phyloP scores from a whole-genome alignment of 73 alveolate species.

The Paramecium primaurelia region DNA sequence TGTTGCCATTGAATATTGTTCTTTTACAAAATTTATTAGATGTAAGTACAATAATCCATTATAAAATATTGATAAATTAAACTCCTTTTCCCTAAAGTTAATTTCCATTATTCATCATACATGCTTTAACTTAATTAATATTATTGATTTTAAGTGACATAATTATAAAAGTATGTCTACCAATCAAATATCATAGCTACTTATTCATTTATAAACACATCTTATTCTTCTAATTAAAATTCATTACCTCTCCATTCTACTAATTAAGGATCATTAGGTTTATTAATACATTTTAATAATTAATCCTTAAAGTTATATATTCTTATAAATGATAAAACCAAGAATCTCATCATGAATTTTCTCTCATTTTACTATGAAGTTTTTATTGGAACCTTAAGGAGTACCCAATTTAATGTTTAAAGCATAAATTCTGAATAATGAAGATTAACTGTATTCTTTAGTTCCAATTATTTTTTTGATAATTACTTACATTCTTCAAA shows the following conservation, averaged over 20 bases:
- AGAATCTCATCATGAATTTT: background rate
- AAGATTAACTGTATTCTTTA: background rate
- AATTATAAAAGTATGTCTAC: conserved; percentile 13
- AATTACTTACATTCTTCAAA: conserved; percentile 9
- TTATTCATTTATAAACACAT: background rate
- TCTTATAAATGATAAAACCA: background rate
- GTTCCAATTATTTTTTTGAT: background rate
- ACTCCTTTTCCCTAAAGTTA: background rate
- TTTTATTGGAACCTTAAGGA: background rate
- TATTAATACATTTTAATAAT: background rate
- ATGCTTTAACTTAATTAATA: background rate
- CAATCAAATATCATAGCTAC: conserved; percentile 23
- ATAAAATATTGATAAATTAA: background rate
- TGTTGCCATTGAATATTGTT: background rate
- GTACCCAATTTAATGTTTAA: background rate
- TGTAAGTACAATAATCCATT: background rate
- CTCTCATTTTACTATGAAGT: background rate
- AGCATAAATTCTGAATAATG: background rate
- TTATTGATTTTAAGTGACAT: background rate
- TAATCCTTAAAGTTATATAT: background rate
- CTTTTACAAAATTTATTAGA: background rate
- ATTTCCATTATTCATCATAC: conserved; percentile 7
- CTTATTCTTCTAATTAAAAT: background rate
- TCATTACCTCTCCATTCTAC: conserved; percentile 32
- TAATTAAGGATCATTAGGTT: background rate